phyloP scores from a whole-genome alignment of 345 rosid species.

The Eucalyptus virginea region DNA sequence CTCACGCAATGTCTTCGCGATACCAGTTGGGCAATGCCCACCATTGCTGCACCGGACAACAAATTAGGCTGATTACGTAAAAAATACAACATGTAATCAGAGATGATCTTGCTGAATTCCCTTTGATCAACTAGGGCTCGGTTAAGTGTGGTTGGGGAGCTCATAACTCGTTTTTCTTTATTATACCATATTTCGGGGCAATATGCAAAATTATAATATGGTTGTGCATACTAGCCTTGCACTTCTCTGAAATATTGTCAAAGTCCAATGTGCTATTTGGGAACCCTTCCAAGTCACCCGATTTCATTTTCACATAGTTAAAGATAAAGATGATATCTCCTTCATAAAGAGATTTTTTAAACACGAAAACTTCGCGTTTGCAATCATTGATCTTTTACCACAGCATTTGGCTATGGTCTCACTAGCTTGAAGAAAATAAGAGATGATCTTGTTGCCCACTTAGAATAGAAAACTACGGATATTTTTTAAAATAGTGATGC shows the following conservation, averaged over 20 bases:
- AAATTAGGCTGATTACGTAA: neutral
- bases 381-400: neutral
- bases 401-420: neutral
- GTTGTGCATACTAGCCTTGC: neutral
- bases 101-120: neutral
- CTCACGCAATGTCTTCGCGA: neutral
- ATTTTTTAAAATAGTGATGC: fast-evolving
- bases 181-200: neutral
- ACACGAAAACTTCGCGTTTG: neutral
- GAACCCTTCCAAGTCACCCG: neutral
- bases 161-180: neutral
- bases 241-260: too few relatives aligned
- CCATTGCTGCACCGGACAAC: fast-evolving
- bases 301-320: fast-evolving
- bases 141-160: too few relatives aligned
- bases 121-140: neutral
- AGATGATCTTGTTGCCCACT: neutral
- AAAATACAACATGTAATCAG: neutral
- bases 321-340: neutral
- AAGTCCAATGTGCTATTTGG: too few relatives aligned
- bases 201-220: fast-evolving
- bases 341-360: neutral
- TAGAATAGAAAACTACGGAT: neutral
- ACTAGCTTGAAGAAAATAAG: neutral
- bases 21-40: neutral